phyloP scores from a whole-genome alignment of 345 rosid genomes.

The Eucalyptus cloeziana region DNA sequence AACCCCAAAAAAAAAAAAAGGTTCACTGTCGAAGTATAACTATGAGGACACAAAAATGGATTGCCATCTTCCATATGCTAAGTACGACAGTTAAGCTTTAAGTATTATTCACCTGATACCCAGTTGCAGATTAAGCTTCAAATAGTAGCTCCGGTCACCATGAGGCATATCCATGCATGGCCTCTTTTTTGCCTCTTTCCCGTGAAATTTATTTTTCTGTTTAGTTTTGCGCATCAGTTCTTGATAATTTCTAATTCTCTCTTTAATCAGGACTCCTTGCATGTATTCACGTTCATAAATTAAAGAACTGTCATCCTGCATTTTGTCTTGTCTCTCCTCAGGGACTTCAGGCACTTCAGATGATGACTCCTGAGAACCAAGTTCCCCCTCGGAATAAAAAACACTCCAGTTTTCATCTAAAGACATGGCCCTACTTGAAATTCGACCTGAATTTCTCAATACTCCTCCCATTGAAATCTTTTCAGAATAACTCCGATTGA shows the following conservation, averaged over 20 bases:
- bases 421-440: conserved; percentile 27
- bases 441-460: conserved; percentile 29
- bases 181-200: conserved; percentile 32
- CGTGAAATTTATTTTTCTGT: conserved; percentile 23
- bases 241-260: conserved; percentile 20
- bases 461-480: conserved; percentile 26
- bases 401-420: conserved; percentile 20
- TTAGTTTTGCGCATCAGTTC: conserved; percentile 25
- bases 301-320: conserved; percentile 16
- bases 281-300: conserved; percentile 80
- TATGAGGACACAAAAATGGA: background rate
- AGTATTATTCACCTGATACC: conserved; percentile 59
- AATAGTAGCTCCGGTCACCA: conserved; percentile 42
- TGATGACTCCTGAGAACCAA: conserved; percentile 14
- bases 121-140: conserved; percentile 88
- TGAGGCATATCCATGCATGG: conserved; percentile 25
- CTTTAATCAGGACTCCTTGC: conserved; percentile 84
- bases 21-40: background rate
- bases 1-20: background rate
- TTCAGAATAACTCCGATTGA: conserved; percentile 44
- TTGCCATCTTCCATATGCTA: background rate
- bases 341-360: conserved; percentile 13
- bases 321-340: conserved; percentile 31
- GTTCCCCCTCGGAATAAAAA: conserved; percentile 22
- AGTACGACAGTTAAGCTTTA: background rate